Evolutionary conservation across 345 rosid genomes (phyloP), one percentile per base, ranked within the genome.

Genomic region (Triadica sebifera): DNA sequence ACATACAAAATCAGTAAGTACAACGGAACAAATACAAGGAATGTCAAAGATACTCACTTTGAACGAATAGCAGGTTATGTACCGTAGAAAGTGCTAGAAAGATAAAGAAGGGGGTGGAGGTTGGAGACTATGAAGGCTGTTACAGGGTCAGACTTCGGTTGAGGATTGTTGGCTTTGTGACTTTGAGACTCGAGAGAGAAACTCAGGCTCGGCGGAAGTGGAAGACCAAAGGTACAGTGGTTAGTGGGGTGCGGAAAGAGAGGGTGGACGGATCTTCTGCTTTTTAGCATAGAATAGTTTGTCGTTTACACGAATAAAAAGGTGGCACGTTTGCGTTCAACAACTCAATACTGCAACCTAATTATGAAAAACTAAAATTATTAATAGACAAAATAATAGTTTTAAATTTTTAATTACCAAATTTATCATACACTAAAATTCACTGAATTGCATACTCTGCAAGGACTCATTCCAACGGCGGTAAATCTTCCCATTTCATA

Each of bases 381-480:
- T 29, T 29, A 29, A 29, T 29, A 29, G 34, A 29, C 34, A 29
- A 29, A 29, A 29, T 1, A 29, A 29, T 29, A 29, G 2, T 29
- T 29, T 29, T 29, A 1, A 29, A 29, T 29, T 29, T n/a, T n/a
- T n/a, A n/a, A n/a, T n/a, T n/a, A n/a, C n/a, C n/a, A n/a, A n/a
- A n/a, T n/a, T n/a, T n/a, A n/a, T n/a, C n/a, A n/a, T n/a, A n/a
- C n/a, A n/a, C n/a, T n/a, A n/a, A n/a, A n/a, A 64, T 39, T 29
- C 50, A n/a, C 29, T 8, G 11, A 64, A n/a, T 19, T 22, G 9
- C 22, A 11, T 1, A 24, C 43, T 25, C 19, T 0, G 20, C 8
- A 6, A 17, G 16, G 64, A 45, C 34, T 29, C 46, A 6, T 62
- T 73, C 75, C 11, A 22, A 73, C 75, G 75, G 75, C 37, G 50